These are phyloP conservation scores for Fusarium redolens DNA, from an alignment of 2,329 filamentous ascomycete species.

Conservation along the genomic window DNA sequence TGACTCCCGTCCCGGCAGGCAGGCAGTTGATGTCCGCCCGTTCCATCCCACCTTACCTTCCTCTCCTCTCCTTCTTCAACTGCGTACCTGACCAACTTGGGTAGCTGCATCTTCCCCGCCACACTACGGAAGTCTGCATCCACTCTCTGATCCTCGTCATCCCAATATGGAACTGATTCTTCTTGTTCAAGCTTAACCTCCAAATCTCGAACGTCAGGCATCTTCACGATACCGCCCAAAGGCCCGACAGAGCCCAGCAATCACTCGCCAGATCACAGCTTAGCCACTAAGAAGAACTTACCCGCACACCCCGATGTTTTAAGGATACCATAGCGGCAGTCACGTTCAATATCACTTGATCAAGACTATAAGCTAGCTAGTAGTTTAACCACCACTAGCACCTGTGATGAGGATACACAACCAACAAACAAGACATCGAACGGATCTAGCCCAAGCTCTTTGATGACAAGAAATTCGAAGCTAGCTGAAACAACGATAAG, in stretches of 20 bases:
- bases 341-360: conserved; percentile 29
- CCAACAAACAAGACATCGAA: conserved; percentile 37
- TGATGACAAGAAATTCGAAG: not conserved
- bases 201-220: conserved; percentile 27
- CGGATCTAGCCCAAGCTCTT: conserved; percentile 13
- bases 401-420: conserved; percentile 20
- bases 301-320: conserved; percentile 11
- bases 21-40: not conserved
- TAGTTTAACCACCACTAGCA: conserved; percentile 25
- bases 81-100: conserved; percentile 12
- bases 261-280: conserved; percentile 2
- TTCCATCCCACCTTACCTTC: not conserved
- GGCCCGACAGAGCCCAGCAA: conserved; percentile 7
- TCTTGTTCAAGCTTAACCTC: conserved; percentile 13
- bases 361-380: conserved; percentile 29
- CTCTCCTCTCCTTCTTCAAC: not conserved
- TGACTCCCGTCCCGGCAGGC: not conserved
- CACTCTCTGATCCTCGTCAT: conserved; percentile 22
- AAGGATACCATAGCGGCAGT: conserved; percentile 5
- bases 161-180: conserved; percentile 11
- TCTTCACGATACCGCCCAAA: conserved; percentile 24
- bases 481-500: conserved; percentile 32
- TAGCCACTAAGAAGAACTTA: conserved; percentile 5
- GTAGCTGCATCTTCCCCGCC: conserved; percentile 36
- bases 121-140: conserved; percentile 25